A percentile compares a stretch with the other conserved stretches of the same genome.
These are phyloP conservation scores for Podila verticillata DNA, from an alignment of 192 early-diverging fungal species.

Conservation along the genomic window DNA sequence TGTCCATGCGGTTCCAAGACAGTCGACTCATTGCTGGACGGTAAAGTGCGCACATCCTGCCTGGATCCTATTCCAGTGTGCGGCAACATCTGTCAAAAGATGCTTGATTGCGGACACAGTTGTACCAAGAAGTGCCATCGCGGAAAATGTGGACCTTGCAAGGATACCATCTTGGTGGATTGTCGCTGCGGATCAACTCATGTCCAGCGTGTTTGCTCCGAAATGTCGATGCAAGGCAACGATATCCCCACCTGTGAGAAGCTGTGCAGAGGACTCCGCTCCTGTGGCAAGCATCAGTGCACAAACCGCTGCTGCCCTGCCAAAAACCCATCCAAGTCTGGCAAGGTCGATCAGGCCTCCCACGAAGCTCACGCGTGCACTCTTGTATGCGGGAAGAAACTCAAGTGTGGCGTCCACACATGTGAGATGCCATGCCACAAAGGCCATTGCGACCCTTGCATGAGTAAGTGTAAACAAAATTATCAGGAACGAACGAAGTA, in stretches of 20 bases:
- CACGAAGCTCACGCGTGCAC: slow-evolving; percentile 70
- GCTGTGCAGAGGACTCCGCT: slow-evolving; percentile 66
- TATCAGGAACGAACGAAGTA: not conserved
- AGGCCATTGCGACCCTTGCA: slow-evolving; percentile 78
- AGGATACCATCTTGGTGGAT: slow-evolving; percentile 52
- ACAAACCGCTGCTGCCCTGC: slow-evolving; percentile 70
- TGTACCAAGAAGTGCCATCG: slow-evolving; percentile 70
- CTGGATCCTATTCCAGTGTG: slow-evolving; percentile 73
- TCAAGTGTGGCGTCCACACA: slow-evolving; percentile 83
- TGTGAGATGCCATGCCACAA: slow-evolving; percentile 85
- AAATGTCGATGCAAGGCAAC: slow-evolving; percentile 51
- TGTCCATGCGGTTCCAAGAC: slow-evolving; percentile 65
- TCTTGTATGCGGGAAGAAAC: slow-evolving; percentile 73
- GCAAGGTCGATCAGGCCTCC: slow-evolving; percentile 38
- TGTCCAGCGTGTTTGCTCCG: slow-evolving; percentile 56
- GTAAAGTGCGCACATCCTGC: slow-evolving; percentile 50
- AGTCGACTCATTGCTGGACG: slow-evolving; percentile 42
- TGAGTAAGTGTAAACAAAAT: slow-evolving; percentile 44
- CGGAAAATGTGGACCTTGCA: slow-evolving; percentile 73
- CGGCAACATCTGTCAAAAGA: slow-evolving; percentile 66
- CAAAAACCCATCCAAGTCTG: slow-evolving; percentile 36
- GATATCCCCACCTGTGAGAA: slow-evolving; percentile 67
- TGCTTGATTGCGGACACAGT: slow-evolving; percentile 69
- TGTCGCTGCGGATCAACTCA: slow-evolving; percentile 75
- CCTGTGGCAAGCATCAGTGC: slow-evolving; percentile 80